Base-by-base conservation (phyloP, 1,284 basidiomycete genomes). In the Marasmius fiardii region DNA sequence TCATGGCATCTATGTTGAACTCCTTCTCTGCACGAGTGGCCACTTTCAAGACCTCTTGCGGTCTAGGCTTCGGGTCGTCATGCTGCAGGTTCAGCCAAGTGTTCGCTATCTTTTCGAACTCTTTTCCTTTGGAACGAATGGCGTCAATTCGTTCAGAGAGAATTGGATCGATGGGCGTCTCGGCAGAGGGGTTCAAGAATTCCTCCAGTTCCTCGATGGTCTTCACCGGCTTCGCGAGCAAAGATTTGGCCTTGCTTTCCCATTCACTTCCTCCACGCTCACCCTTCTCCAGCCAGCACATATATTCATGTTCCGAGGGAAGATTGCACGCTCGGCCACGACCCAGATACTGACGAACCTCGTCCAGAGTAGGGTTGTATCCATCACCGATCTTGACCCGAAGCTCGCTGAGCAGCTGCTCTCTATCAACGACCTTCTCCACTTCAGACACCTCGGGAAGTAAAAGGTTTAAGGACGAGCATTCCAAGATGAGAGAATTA, bases 71-170 rank as follows among this genome's bases (percentile, higher is more conserved):
- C 16, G 73, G 66, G 1, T 76, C 74, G 51, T 74, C 75, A 12
- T 72, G 63, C 43, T 85, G 82, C 7, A 80, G 80, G 16, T 74
- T 68, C 24, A 90, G 67, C 87, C 88, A 92, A 2, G 77, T 72
- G 62, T 80, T 81, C 12, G 89, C 89, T 63, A 88, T 85, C 71
- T 83, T 85, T 68, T 92, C 88, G 64, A 83, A 85, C 60, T 92
- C 89, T 61, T 80, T 80, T 18, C 86, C 89, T 67, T 85, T 87
- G 35, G 72, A 74, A 43, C 81, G 78, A 45, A 82, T 74, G n/a
- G 77, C 74, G 64, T 79, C 72, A 34, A 92, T 69, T 12, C 82
- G 79, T 60, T 84, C 81, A 31, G 85, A 72, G 50, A 89, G 74
- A 23, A 74, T 74, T 16, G 78, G 75, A 63, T 90, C 83, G 51